Evolutionary conservation across 1,284 basidiomycete species (phyloP), one percentile per base, ranked within the genome.

Genomic region (Sporisorium graminicola): DNA sequence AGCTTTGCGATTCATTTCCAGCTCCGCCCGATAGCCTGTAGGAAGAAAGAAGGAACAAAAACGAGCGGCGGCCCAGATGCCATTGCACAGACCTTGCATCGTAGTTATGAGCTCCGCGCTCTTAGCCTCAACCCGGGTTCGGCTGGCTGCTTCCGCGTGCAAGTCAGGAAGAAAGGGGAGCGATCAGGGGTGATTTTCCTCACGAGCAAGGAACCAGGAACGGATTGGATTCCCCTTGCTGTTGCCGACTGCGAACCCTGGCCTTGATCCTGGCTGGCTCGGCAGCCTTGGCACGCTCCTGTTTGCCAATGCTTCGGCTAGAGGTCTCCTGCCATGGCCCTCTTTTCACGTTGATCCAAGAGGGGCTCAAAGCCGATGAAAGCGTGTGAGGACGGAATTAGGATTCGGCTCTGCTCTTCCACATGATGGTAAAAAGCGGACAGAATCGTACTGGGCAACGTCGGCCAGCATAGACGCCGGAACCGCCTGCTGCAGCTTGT

Each of bases 201-300:
- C 26, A 20, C 18, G 43, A 46, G 55, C 46, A 59, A 59, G 49
- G 47, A 33, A 59, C 55, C 55, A 58, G 55, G 55, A 58, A 58
- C 55, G 16, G 31, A 47, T 16, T 13, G 8, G 35, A 14, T 6
- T 3, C 22, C 33, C 44, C 55, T 49, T 58, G 54, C 54, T 24
- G 54, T 22, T 44, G 18, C 22, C 37, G 44, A 46, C 22, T 33
- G 6, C 14, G n/a, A 24, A 46, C 22, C 43, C 46, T 27, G 46
- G 20, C 46, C 24, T 12, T 49, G 47, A 46, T 14, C 44, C 24
- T 26, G 44, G 27, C 12, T 14, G 22, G 8, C 27, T 31, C 29
- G 22, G 12, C 22, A 20, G 22, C 22, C 43, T 46, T 24, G 7
- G 3, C n/a, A 9, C n/a, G n/a, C n/a, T n/a, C n/a, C n/a, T n/a